Evolutionary conservation across 108 stramenopile genomes (phyloP).

Genomic region (Cyclotella baltica): DNA sequence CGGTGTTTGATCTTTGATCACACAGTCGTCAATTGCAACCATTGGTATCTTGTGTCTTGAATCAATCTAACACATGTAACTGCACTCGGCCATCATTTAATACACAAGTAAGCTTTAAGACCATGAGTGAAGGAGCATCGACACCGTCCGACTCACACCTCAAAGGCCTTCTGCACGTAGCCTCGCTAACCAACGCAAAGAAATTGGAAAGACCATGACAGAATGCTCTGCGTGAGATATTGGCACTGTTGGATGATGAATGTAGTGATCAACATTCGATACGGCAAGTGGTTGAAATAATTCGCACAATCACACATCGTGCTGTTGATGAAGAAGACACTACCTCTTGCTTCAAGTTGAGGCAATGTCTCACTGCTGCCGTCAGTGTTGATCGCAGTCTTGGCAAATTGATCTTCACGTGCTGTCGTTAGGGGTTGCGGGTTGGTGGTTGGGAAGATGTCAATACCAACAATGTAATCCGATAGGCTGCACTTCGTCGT

Average conservation of each 20-base stretch:
- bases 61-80: background rate
- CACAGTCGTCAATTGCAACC: too few species aligned
- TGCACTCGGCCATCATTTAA: background rate
- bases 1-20: too few species aligned
- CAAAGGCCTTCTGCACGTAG: conserved; percentile 22
- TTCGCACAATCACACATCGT: conserved; percentile 24
- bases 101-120: too few species aligned
- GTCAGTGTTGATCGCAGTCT: too few species aligned
- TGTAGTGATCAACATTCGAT: conserved; percentile 13
- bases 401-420: too few species aligned
- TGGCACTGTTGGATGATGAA: background rate
- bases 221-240: conserved; percentile 16
- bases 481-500: too few species aligned
- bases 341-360: conserved; percentile 10
- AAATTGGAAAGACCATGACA: conserved; percentile 13
- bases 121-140: background rate
- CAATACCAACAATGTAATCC: too few species aligned
- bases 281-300: conserved; percentile 27
- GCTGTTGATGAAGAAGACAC: background rate
- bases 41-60: too few species aligned
- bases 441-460: too few species aligned
- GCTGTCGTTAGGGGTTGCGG: too few species aligned
- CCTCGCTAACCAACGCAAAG: conserved; percentile 34
- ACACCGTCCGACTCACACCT: background rate
- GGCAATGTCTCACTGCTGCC: conserved; percentile 1